These are phyloP conservation scores for Colletotrichum sp. DNA, from an alignment of 2,329 filamentous ascomycete genomes.

Conservation along the genomic window DNA sequence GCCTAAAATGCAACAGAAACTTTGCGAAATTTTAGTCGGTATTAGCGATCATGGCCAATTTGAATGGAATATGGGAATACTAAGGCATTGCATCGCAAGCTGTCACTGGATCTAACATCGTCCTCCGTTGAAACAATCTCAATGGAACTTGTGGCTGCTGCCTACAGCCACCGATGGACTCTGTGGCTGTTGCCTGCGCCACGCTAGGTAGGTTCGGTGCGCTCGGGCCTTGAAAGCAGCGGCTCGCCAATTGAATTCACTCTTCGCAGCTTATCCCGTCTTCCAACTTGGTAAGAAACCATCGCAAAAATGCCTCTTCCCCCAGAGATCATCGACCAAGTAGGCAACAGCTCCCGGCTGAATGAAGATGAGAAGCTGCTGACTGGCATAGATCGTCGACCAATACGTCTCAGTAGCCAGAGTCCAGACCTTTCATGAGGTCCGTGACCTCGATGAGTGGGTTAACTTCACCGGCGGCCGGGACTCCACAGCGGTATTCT, in stretches of 20 bases:
- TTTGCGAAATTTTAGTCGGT: not conserved
- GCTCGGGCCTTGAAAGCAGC: not conserved
- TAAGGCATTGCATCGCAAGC: not conserved
- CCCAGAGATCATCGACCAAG: not conserved
- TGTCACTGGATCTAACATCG: not conserved
- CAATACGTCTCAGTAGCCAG: not conserved
- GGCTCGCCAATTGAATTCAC: not conserved
- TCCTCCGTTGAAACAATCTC: not conserved
- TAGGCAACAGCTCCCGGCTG: not conserved
- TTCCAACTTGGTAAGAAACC: not conserved
- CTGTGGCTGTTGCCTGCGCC: not conserved
- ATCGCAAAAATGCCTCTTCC: not conserved
- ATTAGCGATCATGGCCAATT: not conserved
- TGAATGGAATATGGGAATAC: not conserved
- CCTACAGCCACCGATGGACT: not conserved
- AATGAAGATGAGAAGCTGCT: not conserved
- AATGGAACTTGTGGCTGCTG: not conserved
- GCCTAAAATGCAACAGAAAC: not conserved
- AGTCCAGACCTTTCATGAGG: not conserved
- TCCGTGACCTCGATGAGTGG: not conserved
- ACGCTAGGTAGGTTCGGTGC: too few species aligned
- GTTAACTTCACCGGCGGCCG: not conserved
- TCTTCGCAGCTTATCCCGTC: not conserved
- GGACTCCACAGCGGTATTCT: not conserved
- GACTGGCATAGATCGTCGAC: not conserved